Percentiles rank a stretch among this genome's conserved stretches.
Evolutionary conservation across 2,329 filamentous ascomycete genomes (phyloP).

Genomic region (Penicillium paneum): DNA sequence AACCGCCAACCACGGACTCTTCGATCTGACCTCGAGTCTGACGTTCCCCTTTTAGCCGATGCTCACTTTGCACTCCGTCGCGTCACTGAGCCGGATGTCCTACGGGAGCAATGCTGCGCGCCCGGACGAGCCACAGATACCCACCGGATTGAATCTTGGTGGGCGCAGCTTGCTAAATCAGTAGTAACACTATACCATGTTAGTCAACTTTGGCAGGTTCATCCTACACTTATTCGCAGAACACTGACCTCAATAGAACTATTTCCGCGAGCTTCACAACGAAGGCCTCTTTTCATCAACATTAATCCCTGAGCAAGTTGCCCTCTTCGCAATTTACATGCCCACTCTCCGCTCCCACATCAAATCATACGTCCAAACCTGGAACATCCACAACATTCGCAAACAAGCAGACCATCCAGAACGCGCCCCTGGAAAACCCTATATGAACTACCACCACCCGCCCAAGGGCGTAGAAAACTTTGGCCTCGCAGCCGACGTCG

Average conservation of each 20-base stretch:
- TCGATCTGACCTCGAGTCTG: constrained; percentile 8
- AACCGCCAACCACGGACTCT: constrained; percentile 10
- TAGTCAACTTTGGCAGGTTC: not conserved
- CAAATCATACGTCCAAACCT: constrained; percentile 7
- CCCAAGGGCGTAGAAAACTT: constrained; percentile 11
- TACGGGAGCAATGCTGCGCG: constrained; percentile 6
- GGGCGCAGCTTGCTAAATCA: constrained; percentile 8
- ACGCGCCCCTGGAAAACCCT: constrained; percentile 5
- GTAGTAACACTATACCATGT: constrained; percentile 5
- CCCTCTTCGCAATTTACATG: constrained; percentile 12
- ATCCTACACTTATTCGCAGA: not conserved
- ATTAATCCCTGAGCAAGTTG: constrained; percentile 8
- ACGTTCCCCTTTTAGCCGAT: constrained; percentile 7
- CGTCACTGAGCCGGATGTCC: constrained; percentile 1
- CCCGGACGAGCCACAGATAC: constrained; percentile 10
- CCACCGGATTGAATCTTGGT: constrained; percentile 17
- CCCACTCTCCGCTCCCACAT: constrained; percentile 7
- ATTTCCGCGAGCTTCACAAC: constrained; percentile 8
- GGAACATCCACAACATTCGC: constrained; percentile 13
- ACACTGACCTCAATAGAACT: constrained; percentile 4
- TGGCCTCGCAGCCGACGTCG: constrained; percentile 1
- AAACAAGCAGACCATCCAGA: constrained; percentile 8
- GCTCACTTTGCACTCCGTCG: constrained; percentile 8
- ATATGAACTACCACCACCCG: constrained; percentile 13
- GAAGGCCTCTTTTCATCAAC: constrained; percentile 6